A percentile compares a stretch with the other conserved stretches of the same genome.
Evolutionary conservation across 257 asterid species (phyloP).

Genomic region (Echites panduratus): DNA sequence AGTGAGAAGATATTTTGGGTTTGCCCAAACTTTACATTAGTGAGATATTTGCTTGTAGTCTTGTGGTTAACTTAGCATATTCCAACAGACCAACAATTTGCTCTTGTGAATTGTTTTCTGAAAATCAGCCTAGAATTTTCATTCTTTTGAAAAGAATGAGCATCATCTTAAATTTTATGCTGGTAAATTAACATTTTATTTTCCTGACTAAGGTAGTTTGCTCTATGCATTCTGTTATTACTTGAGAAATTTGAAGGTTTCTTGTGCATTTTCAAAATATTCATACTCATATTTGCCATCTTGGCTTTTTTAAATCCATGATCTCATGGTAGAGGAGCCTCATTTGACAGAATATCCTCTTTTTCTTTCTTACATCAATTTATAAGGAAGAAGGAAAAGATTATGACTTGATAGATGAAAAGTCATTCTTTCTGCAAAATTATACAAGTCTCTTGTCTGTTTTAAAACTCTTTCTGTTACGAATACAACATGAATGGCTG

Average conservation of each 20-base stretch:
- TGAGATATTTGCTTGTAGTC: neutral
- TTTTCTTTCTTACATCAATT: neutral
- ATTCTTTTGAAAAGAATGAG: neutral
- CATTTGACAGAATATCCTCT: neutral
- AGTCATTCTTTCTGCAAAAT: neutral
- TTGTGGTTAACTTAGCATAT: neutral
- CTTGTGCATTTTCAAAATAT: neutral
- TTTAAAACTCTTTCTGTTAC: neutral
- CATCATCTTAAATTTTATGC: neutral
- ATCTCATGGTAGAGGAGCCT: neutral
- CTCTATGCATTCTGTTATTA: neutral
- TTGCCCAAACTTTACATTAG: neutral
- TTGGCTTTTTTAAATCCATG: no score
- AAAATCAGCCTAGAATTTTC: neutral
- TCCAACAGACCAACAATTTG: neutral
- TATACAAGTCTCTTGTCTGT: neutral
- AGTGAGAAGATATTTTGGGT: neutral
- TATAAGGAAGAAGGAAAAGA: neutral
- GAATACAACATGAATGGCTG: neutral
- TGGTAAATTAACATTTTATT: neutral
- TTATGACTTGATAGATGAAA: neutral
- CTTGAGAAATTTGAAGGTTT: neutral
- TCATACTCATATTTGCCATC: neutral
- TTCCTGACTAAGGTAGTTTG: neutral
- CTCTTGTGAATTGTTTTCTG: neutral